phyloP scores from a whole-genome alignment of 1,284 basidiomycete genomes.

The Cystobasidium slooffiae region DNA sequence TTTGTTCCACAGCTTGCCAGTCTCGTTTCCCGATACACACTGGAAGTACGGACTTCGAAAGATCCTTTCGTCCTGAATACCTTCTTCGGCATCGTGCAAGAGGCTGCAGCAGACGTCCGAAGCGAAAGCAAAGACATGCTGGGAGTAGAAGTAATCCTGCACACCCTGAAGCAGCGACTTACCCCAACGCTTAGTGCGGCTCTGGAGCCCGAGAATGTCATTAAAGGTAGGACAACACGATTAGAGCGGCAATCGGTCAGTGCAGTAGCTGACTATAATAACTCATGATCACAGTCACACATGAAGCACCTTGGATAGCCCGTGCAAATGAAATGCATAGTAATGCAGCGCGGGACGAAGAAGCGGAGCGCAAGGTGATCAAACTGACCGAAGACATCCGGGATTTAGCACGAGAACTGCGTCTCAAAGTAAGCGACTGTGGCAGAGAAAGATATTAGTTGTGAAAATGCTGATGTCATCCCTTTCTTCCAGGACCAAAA shows the following conservation, averaged over 20 bases:
- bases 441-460: not conserved
- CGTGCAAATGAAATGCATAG: conserved; percentile 87
- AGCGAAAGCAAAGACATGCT: conserved; percentile 36
- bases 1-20: conserved; percentile 20
- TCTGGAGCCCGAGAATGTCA: conserved; percentile 74
- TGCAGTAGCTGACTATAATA: not conserved
- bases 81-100: conserved; percentile 71
- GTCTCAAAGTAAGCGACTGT: conserved; percentile 60
- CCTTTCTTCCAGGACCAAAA: conserved; percentile 71
- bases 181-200: conserved; percentile 70
- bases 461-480: not conserved
- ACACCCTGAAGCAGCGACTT: conserved; percentile 64
- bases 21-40: conserved; percentile 74
- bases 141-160: conserved; percentile 39
- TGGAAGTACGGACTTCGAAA: conserved; percentile 74
- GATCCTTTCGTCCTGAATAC: conserved; percentile 73
- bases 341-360: conserved; percentile 79
- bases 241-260: not conserved
- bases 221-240: conserved; percentile 67
- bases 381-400: conserved; percentile 87
- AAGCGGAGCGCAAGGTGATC: conserved; percentile 83
- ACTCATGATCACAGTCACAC: conserved; percentile 55
- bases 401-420: conserved; percentile 79
- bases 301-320: conserved; percentile 81
- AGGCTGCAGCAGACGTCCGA: conserved; percentile 69